Conservation (phyloP, 352 stramenopile genomes). For the Phytophthora sp. region DNA sequence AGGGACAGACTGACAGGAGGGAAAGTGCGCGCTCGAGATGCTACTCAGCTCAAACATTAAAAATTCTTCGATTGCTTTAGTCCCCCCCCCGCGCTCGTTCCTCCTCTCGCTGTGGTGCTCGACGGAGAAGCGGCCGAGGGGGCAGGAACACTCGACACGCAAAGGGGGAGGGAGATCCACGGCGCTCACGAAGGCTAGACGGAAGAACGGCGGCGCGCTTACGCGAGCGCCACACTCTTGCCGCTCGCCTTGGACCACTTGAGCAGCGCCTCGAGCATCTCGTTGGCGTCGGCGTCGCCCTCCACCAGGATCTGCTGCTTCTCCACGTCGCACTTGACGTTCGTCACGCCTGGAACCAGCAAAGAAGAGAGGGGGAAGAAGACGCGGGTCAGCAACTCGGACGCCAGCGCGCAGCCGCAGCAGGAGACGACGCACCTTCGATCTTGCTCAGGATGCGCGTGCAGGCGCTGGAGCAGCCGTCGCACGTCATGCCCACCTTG, state of each 20-base stretch:
- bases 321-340: slow-evolving; percentile 88
- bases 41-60: background rate
- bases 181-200: no score
- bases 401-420: background rate
- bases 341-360: slow-evolving; percentile 68
- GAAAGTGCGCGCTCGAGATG: no score
- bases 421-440: slow-evolving; percentile 50
- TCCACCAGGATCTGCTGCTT: slow-evolving; percentile 88
- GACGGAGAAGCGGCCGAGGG: background rate
- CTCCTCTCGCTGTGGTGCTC: slow-evolving; percentile 8
- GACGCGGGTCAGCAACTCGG: background rate
- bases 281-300: slow-evolving; percentile 74
- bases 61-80: slow-evolving; percentile 23
- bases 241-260: slow-evolving; percentile 90
- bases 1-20: no score
- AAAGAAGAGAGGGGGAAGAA: background rate
- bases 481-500: slow-evolving; percentile 92
- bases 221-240: slow-evolving; percentile 86
- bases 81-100: background rate
- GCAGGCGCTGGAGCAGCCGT: slow-evolving; percentile 89
- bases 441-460: slow-evolving; percentile 92
- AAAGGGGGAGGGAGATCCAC: slow-evolving; percentile 6
- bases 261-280: slow-evolving; percentile 85
- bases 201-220: slow-evolving; percentile 9
- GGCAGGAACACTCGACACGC: slow-evolving; percentile 8